Evolutionary conservation across 441 rosid species (phyloP).

Genomic region (Rhodomyrtus psidioides): DNA sequence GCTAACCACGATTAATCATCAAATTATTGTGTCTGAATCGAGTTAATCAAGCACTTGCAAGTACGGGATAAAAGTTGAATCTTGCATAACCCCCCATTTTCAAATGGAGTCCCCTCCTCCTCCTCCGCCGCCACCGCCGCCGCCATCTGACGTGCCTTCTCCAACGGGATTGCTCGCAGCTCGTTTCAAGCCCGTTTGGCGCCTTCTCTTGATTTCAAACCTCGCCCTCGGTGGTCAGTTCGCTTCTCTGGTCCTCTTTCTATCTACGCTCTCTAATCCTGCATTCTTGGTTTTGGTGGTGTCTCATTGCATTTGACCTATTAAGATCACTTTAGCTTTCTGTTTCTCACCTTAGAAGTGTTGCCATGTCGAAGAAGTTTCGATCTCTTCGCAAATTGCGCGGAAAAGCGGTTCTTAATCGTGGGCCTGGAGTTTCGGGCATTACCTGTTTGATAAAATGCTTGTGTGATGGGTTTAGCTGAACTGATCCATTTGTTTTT

Average conservation of each 20-base stretch:
- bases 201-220: constrained; percentile 62
- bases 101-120: not conserved
- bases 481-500: not conserved
- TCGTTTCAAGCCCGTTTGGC: constrained; percentile 54
- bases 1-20: not conserved
- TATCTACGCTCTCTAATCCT: not conserved
- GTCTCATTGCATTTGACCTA: not conserved
- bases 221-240: constrained; percentile 68
- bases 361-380: constrained; percentile 8
- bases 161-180: constrained; percentile 22
- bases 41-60: not conserved
- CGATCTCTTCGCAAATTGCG: not conserved
- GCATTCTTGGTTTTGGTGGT: not conserved
- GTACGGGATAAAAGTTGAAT: not conserved
- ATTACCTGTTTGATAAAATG: not conserved
- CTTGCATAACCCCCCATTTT: not conserved
- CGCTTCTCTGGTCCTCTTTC: not conserved
- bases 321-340: not conserved
- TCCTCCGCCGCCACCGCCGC: not conserved
- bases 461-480: not conserved
- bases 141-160: not conserved
- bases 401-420: not conserved
- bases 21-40: not conserved
- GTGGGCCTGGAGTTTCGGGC: not conserved
- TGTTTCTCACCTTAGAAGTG: constrained; percentile 24